Percentiles rank a stretch among this genome's conserved stretches.
phyloP scores from a whole-genome alignment of 441 rosid species.

The Theobroma grandiflorum region DNA sequence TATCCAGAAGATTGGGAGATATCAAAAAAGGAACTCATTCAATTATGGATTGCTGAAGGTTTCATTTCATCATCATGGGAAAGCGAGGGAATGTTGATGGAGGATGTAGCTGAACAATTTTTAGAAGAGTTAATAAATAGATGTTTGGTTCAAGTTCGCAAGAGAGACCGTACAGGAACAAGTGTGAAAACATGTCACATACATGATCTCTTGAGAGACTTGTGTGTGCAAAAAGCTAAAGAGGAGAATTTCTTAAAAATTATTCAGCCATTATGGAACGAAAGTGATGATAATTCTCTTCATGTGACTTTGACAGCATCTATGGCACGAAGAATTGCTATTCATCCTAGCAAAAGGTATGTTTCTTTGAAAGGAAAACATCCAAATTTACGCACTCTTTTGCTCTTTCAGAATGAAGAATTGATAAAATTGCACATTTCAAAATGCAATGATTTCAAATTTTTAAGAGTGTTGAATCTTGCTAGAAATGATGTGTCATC shows the following conservation, averaged over 20 bases:
- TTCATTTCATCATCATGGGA: background rate
- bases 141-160: constrained; percentile 12
- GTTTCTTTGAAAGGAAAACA: background rate
- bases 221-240: background rate
- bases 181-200: background rate
- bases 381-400: constrained; percentile 4
- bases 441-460: no score
- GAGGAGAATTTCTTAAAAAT: constrained; percentile 1
- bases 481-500: no score
- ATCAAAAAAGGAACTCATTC: background rate
- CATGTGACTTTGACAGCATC: background rate
- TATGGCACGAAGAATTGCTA: background rate
- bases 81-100: background rate
- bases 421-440: background rate
- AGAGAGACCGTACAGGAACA: background rate
- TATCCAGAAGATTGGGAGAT: constrained; percentile 31
- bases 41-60: constrained; percentile 12
- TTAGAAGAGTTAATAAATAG: background rate
- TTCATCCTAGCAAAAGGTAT: background rate
- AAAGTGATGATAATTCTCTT: background rate
- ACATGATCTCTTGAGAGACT: background rate
- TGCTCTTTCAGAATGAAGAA: background rate
- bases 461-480: no score
- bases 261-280: background rate
- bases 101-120: background rate